Base-by-base conservation (phyloP, 441 rosid species). In the Aleurites moluccanus region DNA sequence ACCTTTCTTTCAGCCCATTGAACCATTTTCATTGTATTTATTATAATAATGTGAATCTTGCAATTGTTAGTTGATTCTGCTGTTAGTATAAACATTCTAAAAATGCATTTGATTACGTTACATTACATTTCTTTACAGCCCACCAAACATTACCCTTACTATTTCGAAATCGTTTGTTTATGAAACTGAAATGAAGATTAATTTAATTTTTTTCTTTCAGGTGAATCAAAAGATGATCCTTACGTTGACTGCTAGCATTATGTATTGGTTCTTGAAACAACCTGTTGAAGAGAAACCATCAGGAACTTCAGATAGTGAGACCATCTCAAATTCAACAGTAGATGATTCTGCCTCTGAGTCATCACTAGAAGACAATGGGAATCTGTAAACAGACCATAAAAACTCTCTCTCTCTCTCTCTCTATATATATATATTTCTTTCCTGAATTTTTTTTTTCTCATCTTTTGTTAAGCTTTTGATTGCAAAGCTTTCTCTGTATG, bases 201-300 rank as follows among this genome's bases (percentile, higher is more conserved):
- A 15, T 38, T 16, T 30, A 45, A 15, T n/a, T 2, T 10, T 40
- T 27, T 23, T 16, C 21, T 64, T 75, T 75, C 88, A 96, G 97
- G 99, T 93, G 82, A 96, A 96, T 73, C 99, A 96, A 80, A 93
- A 96, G 90, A 96, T 96, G 98, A 92, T 96, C 71, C 86, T 96
- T 28, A 96, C 97, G 3, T 80, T 96, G 82, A 92, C 99, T 0
- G 98, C 97, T 23, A 96, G 97, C 79, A 90, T 96, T 62, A 96
- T 91, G 98, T 83, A 92, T 52, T 93, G 99, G 99, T 87, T 82
- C 84, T 82, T 96, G 80, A 91, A 88, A 80, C 93, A 93, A 81
- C 94, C 94, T 4, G 83, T 81, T 74, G 88, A 87, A 50, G 95
- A 89, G 74, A 87, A 90, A 74, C 74, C 89, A 67, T 82, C 85